A percentile compares a stretch with the other conserved stretches of the same genome.
Conservation (phyloP, 1,284 basidiomycete genomes). For the Naganishia liquefaciens region DNA sequence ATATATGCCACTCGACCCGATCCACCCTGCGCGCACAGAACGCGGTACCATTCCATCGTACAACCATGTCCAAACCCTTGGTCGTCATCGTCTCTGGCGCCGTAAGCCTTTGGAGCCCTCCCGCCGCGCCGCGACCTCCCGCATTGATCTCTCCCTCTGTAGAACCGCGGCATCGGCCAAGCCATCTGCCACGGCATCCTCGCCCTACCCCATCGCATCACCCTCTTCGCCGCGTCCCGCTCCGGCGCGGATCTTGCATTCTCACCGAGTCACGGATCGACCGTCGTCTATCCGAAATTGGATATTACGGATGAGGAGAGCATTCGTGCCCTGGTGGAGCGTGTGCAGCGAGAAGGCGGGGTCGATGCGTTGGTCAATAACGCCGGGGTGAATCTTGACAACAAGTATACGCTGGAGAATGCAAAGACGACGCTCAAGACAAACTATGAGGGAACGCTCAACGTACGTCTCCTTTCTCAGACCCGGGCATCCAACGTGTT, state of each 20-base stretch:
- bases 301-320: constrained; percentile 23
- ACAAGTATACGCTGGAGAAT: constrained; percentile 27
- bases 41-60: background rate
- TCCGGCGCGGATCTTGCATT: constrained; percentile 26
- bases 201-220: constrained; percentile 8
- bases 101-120: constrained; percentile 22
- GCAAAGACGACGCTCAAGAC: constrained; percentile 29
- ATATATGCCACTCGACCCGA: background rate
- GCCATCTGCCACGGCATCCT: constrained; percentile 32
- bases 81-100: constrained; percentile 32
- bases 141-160: background rate
- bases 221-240: constrained; percentile 30
- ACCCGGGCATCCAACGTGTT: background rate
- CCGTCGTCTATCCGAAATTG: constrained; percentile 24
- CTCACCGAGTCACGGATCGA: background rate
- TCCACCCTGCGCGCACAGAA: background rate
- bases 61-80: constrained; percentile 27
- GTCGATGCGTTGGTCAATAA: constrained; percentile 33
- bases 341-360: constrained; percentile 16
- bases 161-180: constrained; percentile 33
- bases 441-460: constrained; percentile 26
- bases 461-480: constrained; percentile 4
- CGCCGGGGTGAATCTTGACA: constrained; percentile 31
- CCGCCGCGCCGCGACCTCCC: background rate
- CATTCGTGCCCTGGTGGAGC: constrained; percentile 18